Evolutionary conservation across 2,329 filamentous ascomycete genomes (phyloP).

Genomic region (Aspergillus sp.): DNA sequence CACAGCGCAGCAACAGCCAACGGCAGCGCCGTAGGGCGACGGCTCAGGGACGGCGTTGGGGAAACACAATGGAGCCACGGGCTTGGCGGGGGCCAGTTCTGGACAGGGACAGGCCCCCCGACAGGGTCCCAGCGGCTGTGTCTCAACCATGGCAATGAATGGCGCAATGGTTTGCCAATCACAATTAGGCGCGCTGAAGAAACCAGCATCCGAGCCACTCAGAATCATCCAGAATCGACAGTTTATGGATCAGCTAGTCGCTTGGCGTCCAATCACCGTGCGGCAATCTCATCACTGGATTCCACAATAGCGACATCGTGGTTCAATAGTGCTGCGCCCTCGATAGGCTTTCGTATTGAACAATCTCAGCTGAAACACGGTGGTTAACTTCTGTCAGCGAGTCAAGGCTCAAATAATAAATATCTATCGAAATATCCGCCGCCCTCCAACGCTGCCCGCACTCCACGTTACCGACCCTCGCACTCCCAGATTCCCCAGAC

Average conservation of each 20-base stretch:
- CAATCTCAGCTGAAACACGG: constrained; percentile 5
- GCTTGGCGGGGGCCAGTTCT: not conserved
- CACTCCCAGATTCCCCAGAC: constrained; percentile 50
- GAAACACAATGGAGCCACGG: not conserved
- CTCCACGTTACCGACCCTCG: constrained; percentile 50
- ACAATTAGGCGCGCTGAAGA: not conserved
- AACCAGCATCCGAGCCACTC: not conserved
- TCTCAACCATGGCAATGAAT: constrained; percentile 3
- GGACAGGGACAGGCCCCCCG: not conserved
- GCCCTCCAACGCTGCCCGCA: constrained; percentile 46
- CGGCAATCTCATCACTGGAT: not conserved
- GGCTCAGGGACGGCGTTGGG: constrained; percentile 2
- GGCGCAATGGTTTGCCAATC: constrained; percentile 12
- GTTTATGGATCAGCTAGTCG: not conserved
- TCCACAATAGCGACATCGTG: constrained; percentile 7
- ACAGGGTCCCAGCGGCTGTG: not conserved
- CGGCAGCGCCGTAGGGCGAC: constrained; percentile 7
- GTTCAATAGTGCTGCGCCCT: not conserved
- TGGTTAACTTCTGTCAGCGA: not conserved
- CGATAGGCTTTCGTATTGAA: not conserved
- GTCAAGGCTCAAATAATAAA: not conserved
- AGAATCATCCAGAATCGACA: not conserved
- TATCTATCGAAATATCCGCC: constrained; percentile 48
- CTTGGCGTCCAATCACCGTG: not conserved
- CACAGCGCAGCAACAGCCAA: not conserved